Conservation (phyloP, 2,329 filamentous ascomycete species). For the Colletotrichum tofieldiae region DNA sequence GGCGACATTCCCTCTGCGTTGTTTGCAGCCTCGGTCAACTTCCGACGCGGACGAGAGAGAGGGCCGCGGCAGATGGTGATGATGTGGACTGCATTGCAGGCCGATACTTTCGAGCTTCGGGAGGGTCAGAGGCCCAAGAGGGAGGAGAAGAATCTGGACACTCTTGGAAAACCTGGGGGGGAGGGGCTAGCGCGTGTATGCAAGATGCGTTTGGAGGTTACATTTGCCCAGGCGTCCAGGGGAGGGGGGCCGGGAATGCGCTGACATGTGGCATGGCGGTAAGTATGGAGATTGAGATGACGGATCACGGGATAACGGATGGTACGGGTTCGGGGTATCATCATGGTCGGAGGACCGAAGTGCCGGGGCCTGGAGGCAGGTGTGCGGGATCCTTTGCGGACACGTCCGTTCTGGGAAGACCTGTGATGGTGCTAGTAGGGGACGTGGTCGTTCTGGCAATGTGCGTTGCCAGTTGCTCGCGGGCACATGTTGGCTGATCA, state of each 20-base stretch:
- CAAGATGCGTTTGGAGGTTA: slow-evolving; percentile 40
- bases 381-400: background rate
- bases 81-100: slow-evolving; percentile 2
- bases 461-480: no score
- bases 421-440: background rate
- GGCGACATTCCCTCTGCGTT: background rate
- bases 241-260: background rate
- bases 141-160: background rate
- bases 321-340: background rate
- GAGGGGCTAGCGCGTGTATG: slow-evolving; percentile 27
- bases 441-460: background rate
- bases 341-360: slow-evolving; percentile 2
- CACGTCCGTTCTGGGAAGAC: background rate
- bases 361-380: background rate
- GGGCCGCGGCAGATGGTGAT: background rate
- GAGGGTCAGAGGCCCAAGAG: background rate
- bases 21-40: slow-evolving; percentile 12
- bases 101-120: background rate
- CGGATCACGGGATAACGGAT: background rate
- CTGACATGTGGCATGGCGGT: slow-evolving; percentile 11
- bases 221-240: slow-evolving; percentile 1
- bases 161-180: slow-evolving; percentile 31
- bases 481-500: no score
- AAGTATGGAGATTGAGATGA: background rate
- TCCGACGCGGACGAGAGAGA: background rate